Evolutionary conservation across 306 rosid species (phyloP).

Genomic region (Fragaria vesca): DNA sequence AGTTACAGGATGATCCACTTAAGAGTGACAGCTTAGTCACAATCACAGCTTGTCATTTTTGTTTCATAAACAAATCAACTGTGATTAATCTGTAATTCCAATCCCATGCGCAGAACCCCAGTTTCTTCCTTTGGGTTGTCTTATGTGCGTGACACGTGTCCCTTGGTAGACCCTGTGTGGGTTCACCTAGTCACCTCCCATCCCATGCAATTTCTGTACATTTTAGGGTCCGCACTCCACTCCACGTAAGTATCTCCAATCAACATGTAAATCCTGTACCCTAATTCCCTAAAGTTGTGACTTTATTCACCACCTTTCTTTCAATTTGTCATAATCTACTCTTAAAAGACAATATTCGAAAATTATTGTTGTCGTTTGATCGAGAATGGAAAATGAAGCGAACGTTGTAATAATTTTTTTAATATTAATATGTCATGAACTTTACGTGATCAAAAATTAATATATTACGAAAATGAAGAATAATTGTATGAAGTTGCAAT

Average conservation of each 20-base stretch:
- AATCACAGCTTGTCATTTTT: neutral
- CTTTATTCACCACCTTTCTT: neutral
- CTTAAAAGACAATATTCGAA: neutral
- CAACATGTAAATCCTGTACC: neutral
- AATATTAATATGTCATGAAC: too few species aligned
- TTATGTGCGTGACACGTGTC: slow-evolving; percentile 20
- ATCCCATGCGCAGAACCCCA: slow-evolving; percentile 17
- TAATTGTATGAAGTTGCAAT: too few species aligned
- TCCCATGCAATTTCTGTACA: slow-evolving; percentile 7
- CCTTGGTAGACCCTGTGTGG: neutral
- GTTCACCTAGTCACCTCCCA: slow-evolving; percentile 8
- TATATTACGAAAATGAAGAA: too few species aligned
- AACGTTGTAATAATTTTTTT: too few species aligned
- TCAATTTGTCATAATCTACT: neutral
- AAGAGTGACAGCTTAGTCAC: neutral
- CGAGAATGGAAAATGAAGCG: too few species aligned
- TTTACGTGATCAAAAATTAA: neutral
- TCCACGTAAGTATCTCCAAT: neutral
- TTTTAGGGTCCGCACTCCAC: neutral
- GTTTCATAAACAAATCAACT: neutral
- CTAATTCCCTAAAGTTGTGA: neutral
- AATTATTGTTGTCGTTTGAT: too few species aligned
- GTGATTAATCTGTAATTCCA: neutral
- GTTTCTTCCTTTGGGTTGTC: neutral
- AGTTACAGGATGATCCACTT: neutral